These are phyloP conservation scores for Nannochloris sp. DNA, from an alignment of 139 green algal species.

Conservation along the genomic window DNA sequence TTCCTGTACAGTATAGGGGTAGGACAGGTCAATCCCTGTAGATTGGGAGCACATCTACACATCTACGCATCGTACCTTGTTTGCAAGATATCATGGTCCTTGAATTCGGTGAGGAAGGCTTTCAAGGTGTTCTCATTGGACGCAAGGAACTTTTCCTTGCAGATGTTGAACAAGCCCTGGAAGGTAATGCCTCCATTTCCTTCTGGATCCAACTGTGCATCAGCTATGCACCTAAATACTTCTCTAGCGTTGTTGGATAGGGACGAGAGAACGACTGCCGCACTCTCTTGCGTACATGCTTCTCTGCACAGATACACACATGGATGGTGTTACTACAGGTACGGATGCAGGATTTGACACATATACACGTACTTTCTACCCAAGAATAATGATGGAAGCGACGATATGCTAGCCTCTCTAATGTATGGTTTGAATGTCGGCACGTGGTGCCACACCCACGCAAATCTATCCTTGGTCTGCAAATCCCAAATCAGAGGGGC, in stretches of 20 bases:
- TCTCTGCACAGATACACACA: conserved; percentile 25
- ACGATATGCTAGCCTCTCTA: conserved; percentile 21
- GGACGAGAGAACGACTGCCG: conserved; percentile 51
- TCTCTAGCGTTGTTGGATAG: conserved; percentile 51
- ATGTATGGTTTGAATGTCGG: conserved; percentile 65
- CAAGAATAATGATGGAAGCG: conserved; percentile 39
- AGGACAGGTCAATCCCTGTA: no score
- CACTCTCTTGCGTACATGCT: conserved; percentile 32
- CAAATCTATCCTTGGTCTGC: conserved; percentile 35
- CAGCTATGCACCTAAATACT: conserved; percentile 66
- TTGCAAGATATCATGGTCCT: conserved; percentile 66
- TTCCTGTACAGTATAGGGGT: not conserved
- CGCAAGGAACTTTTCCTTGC: conserved; percentile 78
- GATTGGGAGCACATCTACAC: not conserved
- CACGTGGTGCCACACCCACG: conserved; percentile 62
- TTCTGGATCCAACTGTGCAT: conserved; percentile 43
- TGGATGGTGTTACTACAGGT: not conserved
- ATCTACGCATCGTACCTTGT: conserved; percentile 11
- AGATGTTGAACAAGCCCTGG: conserved; percentile 40
- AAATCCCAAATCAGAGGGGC: conserved; percentile 71
- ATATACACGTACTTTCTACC: conserved; percentile 12
- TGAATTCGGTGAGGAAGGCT: conserved; percentile 77
- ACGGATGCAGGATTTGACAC: not conserved
- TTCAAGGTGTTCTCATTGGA: conserved; percentile 63
- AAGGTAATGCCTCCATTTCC: conserved; percentile 10